phyloP scores from a whole-genome alignment of 345 rosid species.

The Citrus medica region DNA sequence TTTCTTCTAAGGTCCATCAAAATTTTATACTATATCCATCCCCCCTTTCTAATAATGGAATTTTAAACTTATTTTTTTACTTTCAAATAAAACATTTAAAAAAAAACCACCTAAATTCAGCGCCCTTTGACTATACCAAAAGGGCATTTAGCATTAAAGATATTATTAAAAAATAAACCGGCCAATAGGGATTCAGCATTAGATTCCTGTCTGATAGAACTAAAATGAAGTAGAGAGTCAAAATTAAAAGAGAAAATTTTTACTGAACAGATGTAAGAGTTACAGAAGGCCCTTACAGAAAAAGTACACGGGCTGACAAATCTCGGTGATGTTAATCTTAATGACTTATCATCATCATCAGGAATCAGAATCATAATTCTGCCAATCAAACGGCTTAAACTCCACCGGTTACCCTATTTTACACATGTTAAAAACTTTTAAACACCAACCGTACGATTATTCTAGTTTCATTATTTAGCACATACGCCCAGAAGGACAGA shows the following conservation, averaged over 20 bases:
- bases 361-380: neutral
- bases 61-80: neutral
- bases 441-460: conserved; percentile 2
- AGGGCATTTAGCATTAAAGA: neutral
- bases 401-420: conserved; percentile 15
- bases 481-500: neutral
- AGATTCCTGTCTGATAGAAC: conserved; percentile 1
- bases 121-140: neutral
- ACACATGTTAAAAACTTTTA: neutral
- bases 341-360: neutral
- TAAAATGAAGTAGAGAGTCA: neutral
- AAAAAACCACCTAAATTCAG: neutral
- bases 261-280: neutral
- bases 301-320: conserved; percentile 10
- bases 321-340: neutral
- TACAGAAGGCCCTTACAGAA: conserved; percentile 11
- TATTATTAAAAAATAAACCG: neutral
- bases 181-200: conserved; percentile 13
- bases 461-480: neutral
- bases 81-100: neutral
- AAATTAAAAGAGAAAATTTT: neutral
- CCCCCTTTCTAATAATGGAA: neutral
- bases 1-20: neutral
- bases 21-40: neutral
- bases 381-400: neutral